phyloP scores from a whole-genome alignment of 2,329 filamentous ascomycete genomes.

The Parastagonospora avenae region DNA sequence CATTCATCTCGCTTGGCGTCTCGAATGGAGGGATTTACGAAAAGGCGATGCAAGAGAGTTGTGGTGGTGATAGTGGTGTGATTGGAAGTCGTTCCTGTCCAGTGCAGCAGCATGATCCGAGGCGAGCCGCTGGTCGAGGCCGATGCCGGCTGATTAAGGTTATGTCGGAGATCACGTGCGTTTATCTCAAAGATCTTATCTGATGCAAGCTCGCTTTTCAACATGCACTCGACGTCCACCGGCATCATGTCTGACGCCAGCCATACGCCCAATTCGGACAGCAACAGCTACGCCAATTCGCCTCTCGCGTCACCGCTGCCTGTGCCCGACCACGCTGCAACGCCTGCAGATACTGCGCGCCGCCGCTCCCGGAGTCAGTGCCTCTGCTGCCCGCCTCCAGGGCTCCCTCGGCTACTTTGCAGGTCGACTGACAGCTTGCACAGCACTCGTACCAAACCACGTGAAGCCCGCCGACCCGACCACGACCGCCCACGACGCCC shows the following conservation, averaged over 20 bases:
- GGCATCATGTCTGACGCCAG: neutral
- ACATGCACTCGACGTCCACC: conserved; percentile 3
- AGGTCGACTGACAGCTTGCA: conserved; percentile 11
- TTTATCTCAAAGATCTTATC: too few relatives aligned
- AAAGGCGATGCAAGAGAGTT: too few relatives aligned
- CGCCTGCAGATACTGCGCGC: conserved; percentile 16
- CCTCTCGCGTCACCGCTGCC: conserved; percentile 18
- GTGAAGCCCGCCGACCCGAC: conserved; percentile 5
- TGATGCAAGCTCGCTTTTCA: too few relatives aligned
- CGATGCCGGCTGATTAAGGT: too few relatives aligned
- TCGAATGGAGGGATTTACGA: too few relatives aligned
- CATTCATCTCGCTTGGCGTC: too few relatives aligned
- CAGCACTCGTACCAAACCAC: conserved; percentile 16
- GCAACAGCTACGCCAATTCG: conserved; percentile 12
- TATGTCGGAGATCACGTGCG: too few relatives aligned
- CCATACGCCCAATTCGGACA: neutral
- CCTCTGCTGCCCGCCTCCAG: conserved; percentile 1
- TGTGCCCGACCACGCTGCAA: conserved; percentile 1
- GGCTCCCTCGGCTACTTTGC: neutral
- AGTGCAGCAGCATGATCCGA: too few relatives aligned
- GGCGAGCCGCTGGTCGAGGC: too few relatives aligned
- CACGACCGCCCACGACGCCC: conserved; percentile 8
- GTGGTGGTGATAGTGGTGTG: too few relatives aligned
- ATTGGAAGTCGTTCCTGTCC: too few relatives aligned
- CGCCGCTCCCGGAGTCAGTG: conserved; percentile 27